Evolutionary conservation across 768 basidiomycete species (phyloP).

Genomic region (Terana coerulea): DNA sequence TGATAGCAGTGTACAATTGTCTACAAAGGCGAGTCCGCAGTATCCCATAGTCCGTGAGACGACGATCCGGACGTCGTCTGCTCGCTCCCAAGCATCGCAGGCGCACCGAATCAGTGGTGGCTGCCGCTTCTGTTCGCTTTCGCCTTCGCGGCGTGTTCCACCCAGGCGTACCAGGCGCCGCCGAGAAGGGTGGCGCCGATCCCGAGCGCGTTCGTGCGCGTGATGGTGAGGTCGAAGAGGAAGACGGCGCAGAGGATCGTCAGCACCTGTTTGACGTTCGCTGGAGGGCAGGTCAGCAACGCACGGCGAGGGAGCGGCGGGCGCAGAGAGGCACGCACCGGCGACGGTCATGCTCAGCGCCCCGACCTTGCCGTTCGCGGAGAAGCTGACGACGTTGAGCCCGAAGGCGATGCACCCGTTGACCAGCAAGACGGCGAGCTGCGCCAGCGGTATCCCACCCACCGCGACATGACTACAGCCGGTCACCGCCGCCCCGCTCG

Average conservation of each 20-base stretch:
- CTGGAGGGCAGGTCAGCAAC: slow-evolving; percentile 31
- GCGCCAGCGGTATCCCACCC: slow-evolving; percentile 26
- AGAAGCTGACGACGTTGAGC: slow-evolving; percentile 91
- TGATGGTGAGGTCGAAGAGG: slow-evolving; percentile 83
- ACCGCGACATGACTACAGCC: not conserved
- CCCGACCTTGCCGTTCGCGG: slow-evolving; percentile 90
- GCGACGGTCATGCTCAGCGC: slow-evolving; percentile 90
- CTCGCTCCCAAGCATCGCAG: not conserved
- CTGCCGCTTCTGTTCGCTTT: too few species aligned
- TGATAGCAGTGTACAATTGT: too few species aligned
- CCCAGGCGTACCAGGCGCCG: slow-evolving; percentile 74
- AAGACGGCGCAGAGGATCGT: slow-evolving; percentile 81
- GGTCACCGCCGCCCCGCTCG: not conserved
- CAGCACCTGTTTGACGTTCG: slow-evolving; percentile 91
- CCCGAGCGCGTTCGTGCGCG: slow-evolving; percentile 73
- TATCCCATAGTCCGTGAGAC: slow-evolving; percentile 10
- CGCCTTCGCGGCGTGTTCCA: slow-evolving; percentile 43
- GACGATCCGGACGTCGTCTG: too few species aligned
- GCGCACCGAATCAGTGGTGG: not conserved
- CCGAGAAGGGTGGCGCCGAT: slow-evolving; percentile 82
- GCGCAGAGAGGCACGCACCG: slow-evolving; percentile 40
- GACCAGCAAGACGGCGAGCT: slow-evolving; percentile 49
- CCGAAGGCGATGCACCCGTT: slow-evolving; percentile 91
- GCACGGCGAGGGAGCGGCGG: not conserved
- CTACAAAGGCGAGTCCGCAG: slow-evolving; percentile 8